phyloP scores from a whole-genome alignment of 1,139 yeast genomes.

The Wickerhamomyces sp. region DNA sequence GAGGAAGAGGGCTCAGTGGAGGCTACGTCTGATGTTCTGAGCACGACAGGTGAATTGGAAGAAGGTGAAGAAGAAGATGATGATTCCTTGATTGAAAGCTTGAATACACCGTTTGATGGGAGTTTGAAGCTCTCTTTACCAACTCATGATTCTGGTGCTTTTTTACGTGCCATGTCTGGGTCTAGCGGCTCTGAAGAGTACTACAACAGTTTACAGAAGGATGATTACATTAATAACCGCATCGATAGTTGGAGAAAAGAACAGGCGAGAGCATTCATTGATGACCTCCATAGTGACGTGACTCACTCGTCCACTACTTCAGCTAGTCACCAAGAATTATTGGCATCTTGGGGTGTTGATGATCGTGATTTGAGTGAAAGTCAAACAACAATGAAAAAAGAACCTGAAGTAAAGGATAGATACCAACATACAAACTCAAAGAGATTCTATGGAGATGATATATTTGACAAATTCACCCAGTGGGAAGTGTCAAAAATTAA shows the following conservation, averaged over 20 bases:
- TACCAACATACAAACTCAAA: slow-evolving; percentile 2
- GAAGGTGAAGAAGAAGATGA: slow-evolving; percentile 20
- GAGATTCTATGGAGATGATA: slow-evolving; percentile 23
- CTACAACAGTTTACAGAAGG: slow-evolving; percentile 8
- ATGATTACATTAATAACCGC: slow-evolving; percentile 19
- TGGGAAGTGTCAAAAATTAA: slow-evolving; percentile 23
- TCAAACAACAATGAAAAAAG: background rate
- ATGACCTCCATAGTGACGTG: slow-evolving; percentile 16
- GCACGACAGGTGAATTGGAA: slow-evolving; percentile 14
- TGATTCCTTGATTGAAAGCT: slow-evolving; percentile 22
- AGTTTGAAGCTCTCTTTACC: slow-evolving; percentile 10
- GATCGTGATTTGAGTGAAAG: slow-evolving; percentile 14
- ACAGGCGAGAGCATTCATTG: slow-evolving; percentile 20
- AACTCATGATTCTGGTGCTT: slow-evolving; percentile 13
- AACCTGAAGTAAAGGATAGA: background rate
- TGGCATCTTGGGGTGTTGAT: slow-evolving; percentile 26
- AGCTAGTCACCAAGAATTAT: slow-evolving; percentile 10
- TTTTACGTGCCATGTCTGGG: background rate
- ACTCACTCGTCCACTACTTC: slow-evolving; percentile 7
- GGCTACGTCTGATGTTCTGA: slow-evolving; percentile 14
- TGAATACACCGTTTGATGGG: slow-evolving; percentile 8
- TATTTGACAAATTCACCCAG: slow-evolving; percentile 14
- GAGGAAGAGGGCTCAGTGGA: background rate
- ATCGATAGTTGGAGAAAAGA: slow-evolving; percentile 25
- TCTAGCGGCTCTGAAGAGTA: slow-evolving; percentile 4